Evolutionary conservation across 2,329 filamentous ascomycete species (phyloP).

Genomic region (Stachybotrys elegans): DNA sequence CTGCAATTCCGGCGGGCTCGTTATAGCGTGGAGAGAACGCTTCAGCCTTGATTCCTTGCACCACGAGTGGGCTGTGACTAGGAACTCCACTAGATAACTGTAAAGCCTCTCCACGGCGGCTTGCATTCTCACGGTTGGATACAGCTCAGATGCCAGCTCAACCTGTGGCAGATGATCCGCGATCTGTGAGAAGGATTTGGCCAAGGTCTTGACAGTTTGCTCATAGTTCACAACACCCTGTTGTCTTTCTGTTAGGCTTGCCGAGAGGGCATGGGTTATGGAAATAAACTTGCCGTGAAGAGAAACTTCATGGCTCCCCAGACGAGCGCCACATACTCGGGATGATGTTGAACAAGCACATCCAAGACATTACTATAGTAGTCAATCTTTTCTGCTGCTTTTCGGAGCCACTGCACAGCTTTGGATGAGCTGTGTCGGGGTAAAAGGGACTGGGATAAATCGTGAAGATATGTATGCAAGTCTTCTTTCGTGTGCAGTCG

Average conservation of each 20-base stretch:
- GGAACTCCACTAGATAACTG: neutral
- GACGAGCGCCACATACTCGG: neutral
- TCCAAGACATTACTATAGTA: neutral
- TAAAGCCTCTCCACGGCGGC: neutral
- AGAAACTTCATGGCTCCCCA: neutral
- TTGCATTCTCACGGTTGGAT: neutral
- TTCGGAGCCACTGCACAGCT: neutral
- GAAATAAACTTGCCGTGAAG: neutral
- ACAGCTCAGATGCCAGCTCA: neutral
- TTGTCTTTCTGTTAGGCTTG: neutral
- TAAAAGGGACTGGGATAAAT: too few species aligned
- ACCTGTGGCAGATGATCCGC: neutral
- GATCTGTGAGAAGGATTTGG: neutral
- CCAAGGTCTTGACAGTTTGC: neutral
- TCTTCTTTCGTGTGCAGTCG: neutral
- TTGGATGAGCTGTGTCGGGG: neutral
- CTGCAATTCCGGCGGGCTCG: neutral
- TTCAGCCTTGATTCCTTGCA: neutral
- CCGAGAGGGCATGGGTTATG: neutral
- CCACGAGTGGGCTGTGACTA: neutral
- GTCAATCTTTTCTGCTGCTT: neutral
- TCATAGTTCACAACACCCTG: neutral
- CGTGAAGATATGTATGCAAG: neutral
- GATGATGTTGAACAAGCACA: constrained; percentile 1
- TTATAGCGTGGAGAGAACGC: neutral